These are phyloP conservation scores for Nasturtium officinale DNA, from an alignment of 345 rosid species.

Conservation along the genomic window DNA sequence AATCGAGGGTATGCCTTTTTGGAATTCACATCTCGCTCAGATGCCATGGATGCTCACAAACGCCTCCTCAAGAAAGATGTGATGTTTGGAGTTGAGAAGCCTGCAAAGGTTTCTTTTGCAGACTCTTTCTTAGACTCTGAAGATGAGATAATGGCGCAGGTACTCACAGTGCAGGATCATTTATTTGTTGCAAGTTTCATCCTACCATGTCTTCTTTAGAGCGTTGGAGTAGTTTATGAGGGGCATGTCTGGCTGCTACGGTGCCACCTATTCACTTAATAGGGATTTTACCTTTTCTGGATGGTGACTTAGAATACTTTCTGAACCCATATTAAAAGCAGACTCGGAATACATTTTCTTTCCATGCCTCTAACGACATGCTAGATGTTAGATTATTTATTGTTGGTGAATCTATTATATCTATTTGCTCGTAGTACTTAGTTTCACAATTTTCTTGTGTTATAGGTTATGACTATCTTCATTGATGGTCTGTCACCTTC, in stretches of 20 bases:
- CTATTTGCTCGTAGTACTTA: conserved; percentile 17
- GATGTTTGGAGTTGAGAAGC: conserved; percentile 91
- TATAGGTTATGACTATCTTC: conserved; percentile 92
- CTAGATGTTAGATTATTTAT: conserved; percentile 6
- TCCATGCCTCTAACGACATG: conserved; percentile 25
- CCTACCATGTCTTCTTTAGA: conserved; percentile 34
- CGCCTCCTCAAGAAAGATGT: conserved; percentile 91
- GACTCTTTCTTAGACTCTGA: conserved; percentile 95
- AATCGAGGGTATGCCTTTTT: conserved; percentile 98
- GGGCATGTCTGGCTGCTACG: not conserved
- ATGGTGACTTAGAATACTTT: conserved; percentile 14
- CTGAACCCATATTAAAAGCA: conserved; percentile 4
- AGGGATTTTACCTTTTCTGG: not conserved
- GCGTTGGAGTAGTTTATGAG: conserved; percentile 29
- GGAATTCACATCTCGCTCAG: conserved; percentile 91
- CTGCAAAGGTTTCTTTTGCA: conserved; percentile 96
- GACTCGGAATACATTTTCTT: not conserved
- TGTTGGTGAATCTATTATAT: conserved; percentile 16
- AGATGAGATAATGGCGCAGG: conserved; percentile 98
- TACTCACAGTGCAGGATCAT: conserved; percentile 46
- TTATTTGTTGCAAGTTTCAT: conserved; percentile 34
- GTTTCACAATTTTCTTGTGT: conserved; percentile 19
- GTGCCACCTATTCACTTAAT: conserved; percentile 16
- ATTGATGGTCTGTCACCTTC: conserved; percentile 87
- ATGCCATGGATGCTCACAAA: conserved; percentile 93